Evolutionary conservation across 164 flowering plant genomes (phyloP).

Genomic region (Nelumbo lutea): DNA sequence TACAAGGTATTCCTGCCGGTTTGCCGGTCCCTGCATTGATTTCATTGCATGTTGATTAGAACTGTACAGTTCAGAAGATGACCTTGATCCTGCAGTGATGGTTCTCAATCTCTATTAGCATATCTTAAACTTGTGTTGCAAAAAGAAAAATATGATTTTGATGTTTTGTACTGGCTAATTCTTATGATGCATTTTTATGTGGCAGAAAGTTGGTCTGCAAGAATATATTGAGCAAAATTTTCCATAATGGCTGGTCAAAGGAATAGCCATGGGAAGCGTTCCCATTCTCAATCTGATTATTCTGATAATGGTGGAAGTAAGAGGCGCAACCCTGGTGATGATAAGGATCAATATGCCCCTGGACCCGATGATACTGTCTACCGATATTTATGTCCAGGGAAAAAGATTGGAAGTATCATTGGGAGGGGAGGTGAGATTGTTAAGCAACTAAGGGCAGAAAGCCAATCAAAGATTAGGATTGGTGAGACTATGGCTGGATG

Average conservation of each 20-base stretch:
- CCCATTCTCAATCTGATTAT: conserved; percentile 45
- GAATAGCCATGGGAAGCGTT: conserved; percentile 42
- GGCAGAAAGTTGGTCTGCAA: not conserved
- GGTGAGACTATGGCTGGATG: conserved; percentile 79
- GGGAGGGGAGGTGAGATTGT: conserved; percentile 98
- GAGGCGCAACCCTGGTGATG: conserved; percentile 46
- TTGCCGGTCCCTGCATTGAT: too few species aligned
- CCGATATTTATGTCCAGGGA: conserved; percentile 79
- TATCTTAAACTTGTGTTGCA: too few species aligned
- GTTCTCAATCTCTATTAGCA: too few species aligned
- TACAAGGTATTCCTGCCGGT: too few species aligned
- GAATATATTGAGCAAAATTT: conserved; percentile 1
- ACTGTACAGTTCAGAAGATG: too few species aligned
- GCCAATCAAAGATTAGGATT: conserved; percentile 83
- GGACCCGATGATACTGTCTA: conserved; percentile 84
- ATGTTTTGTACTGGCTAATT: too few species aligned
- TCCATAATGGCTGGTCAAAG: conserved; percentile 50
- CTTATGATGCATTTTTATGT: not conserved
- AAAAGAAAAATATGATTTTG: too few species aligned
- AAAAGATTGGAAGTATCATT: conserved; percentile 89
- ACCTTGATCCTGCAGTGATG: too few species aligned
- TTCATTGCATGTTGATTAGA: too few species aligned
- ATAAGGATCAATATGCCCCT: conserved; percentile 44
- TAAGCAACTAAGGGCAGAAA: conserved; percentile 87
- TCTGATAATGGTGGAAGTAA: conserved; percentile 41